A percentile compares a stretch with the other conserved stretches of the same genome.
Evolutionary conservation across 768 basidiomycete genomes (phyloP).

Genomic region (Tulasnella sp.): DNA sequence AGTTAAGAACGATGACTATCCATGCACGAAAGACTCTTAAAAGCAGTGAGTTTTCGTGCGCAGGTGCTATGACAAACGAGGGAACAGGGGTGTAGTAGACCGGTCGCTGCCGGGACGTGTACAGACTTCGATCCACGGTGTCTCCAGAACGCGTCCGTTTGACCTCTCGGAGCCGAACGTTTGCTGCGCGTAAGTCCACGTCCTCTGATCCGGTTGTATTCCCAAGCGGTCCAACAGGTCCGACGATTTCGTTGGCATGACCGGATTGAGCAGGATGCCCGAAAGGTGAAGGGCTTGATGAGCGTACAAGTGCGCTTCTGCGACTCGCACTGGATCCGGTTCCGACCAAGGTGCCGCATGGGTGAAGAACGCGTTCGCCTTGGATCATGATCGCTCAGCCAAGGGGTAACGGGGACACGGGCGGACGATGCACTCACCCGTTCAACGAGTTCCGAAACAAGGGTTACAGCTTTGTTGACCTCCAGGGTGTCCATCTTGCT

Average conservation of each 20-base stretch:
- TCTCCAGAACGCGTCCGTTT: not conserved
- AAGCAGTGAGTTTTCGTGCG: not conserved
- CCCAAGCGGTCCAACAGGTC: conserved; percentile 63
- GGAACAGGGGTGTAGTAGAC: not conserved
- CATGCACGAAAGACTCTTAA: no score
- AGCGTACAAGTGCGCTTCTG: conserved; percentile 53
- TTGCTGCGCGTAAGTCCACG: conserved; percentile 28
- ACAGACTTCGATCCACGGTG: not conserved
- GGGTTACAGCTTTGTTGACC: conserved; percentile 50
- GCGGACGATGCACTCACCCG: conserved; percentile 46
- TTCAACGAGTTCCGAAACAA: conserved; percentile 56
- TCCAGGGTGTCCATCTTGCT: conserved; percentile 44
- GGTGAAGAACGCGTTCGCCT: conserved; percentile 74
- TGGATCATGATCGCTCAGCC: conserved; percentile 37
- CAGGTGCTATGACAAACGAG: conserved; percentile 3
- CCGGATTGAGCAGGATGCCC: conserved; percentile 73
- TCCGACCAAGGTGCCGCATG: conserved; percentile 67
- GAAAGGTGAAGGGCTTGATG: conserved; percentile 70
- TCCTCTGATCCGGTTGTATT: conserved; percentile 47
- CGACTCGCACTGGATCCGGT: conserved; percentile 30
- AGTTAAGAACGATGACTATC: no score
- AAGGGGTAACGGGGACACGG: not conserved
- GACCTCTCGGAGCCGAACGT: not conserved
- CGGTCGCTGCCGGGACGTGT: not conserved
- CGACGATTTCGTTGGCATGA: conserved; percentile 65